Evolutionary conservation across 2,329 filamentous ascomycete genomes (phyloP).

Genomic region (Cylindrodendrum hubeiense): DNA sequence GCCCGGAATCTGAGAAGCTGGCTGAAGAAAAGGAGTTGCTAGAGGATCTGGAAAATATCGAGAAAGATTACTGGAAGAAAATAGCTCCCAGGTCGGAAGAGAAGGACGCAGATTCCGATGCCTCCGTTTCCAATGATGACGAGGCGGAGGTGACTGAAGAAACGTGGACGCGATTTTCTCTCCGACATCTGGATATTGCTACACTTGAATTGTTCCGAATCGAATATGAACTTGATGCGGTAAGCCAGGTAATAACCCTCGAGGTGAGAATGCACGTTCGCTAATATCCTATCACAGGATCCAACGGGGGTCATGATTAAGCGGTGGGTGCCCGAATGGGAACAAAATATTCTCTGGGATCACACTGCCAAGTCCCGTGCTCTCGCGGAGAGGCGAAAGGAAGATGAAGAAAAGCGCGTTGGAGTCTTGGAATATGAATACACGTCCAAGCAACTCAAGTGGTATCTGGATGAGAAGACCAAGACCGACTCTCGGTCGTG

Average conservation of each 20-base stretch:
- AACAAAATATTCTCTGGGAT: background rate
- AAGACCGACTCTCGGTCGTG: conserved; percentile 1
- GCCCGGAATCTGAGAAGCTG: background rate
- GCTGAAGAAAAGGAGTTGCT: background rate
- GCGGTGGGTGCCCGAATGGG: background rate
- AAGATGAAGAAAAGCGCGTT: background rate
- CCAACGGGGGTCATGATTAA: background rate
- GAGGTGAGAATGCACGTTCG: background rate
- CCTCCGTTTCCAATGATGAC: too few species aligned
- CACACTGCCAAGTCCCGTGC: background rate
- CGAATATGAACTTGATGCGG: background rate
- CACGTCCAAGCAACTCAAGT: conserved; percentile 3
- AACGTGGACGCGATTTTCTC: background rate
- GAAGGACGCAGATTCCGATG: background rate
- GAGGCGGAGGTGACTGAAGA: too few species aligned
- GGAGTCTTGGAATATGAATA: conserved; percentile 17
- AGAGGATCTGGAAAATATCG: background rate
- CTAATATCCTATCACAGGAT: background rate
- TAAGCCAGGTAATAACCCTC: background rate
- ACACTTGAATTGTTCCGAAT: background rate
- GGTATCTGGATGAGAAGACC: conserved; percentile 11
- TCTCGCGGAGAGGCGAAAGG: background rate
- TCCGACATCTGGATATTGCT: background rate
- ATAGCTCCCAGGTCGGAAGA: background rate
- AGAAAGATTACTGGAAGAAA: background rate